Evolutionary conservation across 2,329 filamentous ascomycete genomes (phyloP), one percentile per base, ranked within the genome.

Genomic region (Sporothrix curviconia): DNA sequence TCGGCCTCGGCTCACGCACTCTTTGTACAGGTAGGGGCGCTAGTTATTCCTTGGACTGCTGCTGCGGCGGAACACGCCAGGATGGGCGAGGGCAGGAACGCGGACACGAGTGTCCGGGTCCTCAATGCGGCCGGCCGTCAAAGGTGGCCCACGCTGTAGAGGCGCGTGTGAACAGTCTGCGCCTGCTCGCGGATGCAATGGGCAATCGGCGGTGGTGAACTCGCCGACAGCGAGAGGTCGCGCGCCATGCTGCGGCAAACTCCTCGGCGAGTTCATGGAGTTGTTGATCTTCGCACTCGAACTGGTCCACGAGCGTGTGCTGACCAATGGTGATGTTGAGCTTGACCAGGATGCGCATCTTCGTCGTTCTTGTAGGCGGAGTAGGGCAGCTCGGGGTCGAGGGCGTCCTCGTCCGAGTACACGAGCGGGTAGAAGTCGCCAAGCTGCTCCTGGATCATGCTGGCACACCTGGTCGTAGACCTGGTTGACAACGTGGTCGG

Each of bases 251-350:
- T 60, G 83, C 78, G 25, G 94, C 94, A 70, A 99, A 99, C 58
- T 95, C 90, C 72, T 99, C 94, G 2, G 91, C 0, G 89, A 95
- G 70, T 99, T 99, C 56, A 87, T 76, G 0, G 92, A 88, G 69
- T 96, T 95, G 72, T 97, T 97, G 69, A 97, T 91, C 66, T 99
- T n/a, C 94, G 94, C 94, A 99, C 72, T 99, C 94, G 61, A 99
- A 97, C 69, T 97, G 94, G 67, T 99, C 94, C 36, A 96, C 87
- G 25, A 99, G 78, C 0, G 92, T 97, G 68, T 95, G 90, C 62
- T 90, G 87, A 40, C 92, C 94, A 67, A 99, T 96, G 7, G 94
- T 97, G 67, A 99, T 96, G 72, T 97, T 96, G 52, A 99, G 79
- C 72, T 96, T 97, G 72, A 99, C 84, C 43, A 95, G 76, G 64